Evolutionary conservation across 2,329 filamentous ascomycete species (phyloP).

Genomic region (Xylaria sp.): DNA sequence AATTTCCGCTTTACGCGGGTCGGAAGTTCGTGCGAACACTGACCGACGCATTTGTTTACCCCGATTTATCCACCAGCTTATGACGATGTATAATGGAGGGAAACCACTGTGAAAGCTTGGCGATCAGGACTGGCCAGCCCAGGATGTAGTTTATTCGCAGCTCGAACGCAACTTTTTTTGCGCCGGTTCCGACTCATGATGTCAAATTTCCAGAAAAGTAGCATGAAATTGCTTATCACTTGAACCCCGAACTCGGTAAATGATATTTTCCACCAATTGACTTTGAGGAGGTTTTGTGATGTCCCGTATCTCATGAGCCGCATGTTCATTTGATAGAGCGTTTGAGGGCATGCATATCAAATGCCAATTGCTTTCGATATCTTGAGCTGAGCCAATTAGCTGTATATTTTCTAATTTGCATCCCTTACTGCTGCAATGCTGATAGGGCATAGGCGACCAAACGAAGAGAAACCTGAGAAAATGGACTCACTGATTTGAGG

Average conservation of each 20-base stretch:
- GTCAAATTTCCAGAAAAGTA: conserved; percentile 2
- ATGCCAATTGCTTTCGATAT: background rate
- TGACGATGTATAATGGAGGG: conserved; percentile 18
- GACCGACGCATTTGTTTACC: conserved; percentile 25
- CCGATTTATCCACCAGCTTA: conserved; percentile 34
- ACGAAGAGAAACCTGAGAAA: background rate
- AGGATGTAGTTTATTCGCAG: conserved; percentile 2
- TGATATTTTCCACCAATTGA: conserved; percentile 11
- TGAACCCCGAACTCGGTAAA: background rate
- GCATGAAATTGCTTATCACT: conserved; percentile 12
- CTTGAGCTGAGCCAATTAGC: background rate
- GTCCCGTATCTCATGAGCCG: background rate
- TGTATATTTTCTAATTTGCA: background rate
- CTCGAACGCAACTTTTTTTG: background rate
- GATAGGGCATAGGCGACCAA: too few relatives aligned
- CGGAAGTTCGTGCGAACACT: conserved; percentile 15
- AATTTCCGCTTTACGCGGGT: conserved; percentile 3
- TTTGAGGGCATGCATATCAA: background rate
- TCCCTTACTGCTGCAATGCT: too few relatives aligned
- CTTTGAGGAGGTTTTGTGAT: background rate
- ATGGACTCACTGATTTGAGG: background rate
- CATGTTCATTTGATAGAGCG: background rate
- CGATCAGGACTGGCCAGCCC: background rate
- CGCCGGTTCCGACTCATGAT: background rate
- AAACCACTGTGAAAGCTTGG: conserved; percentile 24